Conservation (phyloP, 495 filamentous ascomycete genomes). For the Penicillium arizonense region DNA sequence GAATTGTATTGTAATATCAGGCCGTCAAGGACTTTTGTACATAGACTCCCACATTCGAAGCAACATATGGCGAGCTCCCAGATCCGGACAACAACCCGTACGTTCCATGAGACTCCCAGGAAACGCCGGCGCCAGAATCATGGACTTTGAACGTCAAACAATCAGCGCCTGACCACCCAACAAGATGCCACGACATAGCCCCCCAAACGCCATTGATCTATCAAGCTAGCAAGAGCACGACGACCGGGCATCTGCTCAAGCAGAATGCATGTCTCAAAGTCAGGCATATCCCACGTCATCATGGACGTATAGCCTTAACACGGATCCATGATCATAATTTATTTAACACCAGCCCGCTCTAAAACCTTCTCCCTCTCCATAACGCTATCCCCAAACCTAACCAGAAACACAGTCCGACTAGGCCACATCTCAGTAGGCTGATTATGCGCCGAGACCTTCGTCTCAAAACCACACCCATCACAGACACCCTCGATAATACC, state of each 20-base stretch:
- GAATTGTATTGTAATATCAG: conserved; percentile 6
- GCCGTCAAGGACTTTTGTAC: conserved; percentile 7
- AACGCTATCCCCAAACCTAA: conserved; percentile 84
- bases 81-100: not conserved
- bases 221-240: not conserved
- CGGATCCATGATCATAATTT: conserved; percentile 2
- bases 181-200: not conserved
- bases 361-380: conserved; percentile 84
- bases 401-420: conserved; percentile 89
- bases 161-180: not conserved
- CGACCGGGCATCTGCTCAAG: no score
- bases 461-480: conserved; percentile 85
- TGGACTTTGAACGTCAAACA: not conserved
- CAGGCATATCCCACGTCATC: no score
- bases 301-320: not conserved
- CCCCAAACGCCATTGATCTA: not conserved
- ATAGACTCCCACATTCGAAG: conserved; percentile 1
- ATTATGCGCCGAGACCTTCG: conserved; percentile 88
- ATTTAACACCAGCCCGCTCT: conserved; percentile 48
- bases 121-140: not conserved
- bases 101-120: not conserved
- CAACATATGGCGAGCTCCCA: not conserved
- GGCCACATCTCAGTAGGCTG: conserved; percentile 87
- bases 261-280: no score
- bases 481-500: conserved; percentile 95